A percentile compares a stretch with the other conserved stretches of the same genome.
Conservation (phyloP, 441 rosid genomes). For the Euphorbia schlechtendalii region DNA sequence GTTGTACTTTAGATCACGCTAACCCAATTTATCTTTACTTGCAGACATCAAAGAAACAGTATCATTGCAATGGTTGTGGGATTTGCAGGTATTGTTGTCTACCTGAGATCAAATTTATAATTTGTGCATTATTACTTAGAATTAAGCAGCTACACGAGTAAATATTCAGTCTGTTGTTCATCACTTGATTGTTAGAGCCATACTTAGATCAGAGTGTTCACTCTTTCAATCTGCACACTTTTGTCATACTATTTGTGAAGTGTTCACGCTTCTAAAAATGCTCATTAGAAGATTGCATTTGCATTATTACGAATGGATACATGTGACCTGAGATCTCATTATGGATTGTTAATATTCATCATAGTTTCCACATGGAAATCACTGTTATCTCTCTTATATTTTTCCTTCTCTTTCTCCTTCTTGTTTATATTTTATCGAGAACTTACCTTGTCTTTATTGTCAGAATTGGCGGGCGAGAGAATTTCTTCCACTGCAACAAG, state of each 20-base stretch:
- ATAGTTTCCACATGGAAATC: background rate
- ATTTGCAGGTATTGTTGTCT: constrained; percentile 68
- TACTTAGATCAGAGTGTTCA: background rate
- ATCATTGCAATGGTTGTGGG: constrained; percentile 85
- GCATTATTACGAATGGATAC: background rate
- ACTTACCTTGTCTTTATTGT: constrained; percentile 3
- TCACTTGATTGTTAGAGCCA: background rate
- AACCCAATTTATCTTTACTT: constrained; percentile 18
- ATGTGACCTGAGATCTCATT: background rate
- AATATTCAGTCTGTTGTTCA: too few relatives aligned
- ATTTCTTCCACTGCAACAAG: constrained; percentile 84
- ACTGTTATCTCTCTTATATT: background rate
- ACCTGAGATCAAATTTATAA: background rate
- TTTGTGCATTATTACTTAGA: background rate
- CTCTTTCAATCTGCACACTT: background rate
- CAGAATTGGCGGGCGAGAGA: constrained; percentile 78
- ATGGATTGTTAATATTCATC: background rate
- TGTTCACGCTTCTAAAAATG: background rate
- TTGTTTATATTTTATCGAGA: background rate
- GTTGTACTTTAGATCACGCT: background rate
- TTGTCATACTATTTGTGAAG: background rate
- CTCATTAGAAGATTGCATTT: background rate
- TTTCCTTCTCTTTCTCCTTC: background rate
- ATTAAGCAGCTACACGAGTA: background rate
- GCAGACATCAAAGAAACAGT: constrained; percentile 75